phyloP scores from a whole-genome alignment of 2,329 filamentous ascomycete species.

The Gnomoniopsis sp. region DNA sequence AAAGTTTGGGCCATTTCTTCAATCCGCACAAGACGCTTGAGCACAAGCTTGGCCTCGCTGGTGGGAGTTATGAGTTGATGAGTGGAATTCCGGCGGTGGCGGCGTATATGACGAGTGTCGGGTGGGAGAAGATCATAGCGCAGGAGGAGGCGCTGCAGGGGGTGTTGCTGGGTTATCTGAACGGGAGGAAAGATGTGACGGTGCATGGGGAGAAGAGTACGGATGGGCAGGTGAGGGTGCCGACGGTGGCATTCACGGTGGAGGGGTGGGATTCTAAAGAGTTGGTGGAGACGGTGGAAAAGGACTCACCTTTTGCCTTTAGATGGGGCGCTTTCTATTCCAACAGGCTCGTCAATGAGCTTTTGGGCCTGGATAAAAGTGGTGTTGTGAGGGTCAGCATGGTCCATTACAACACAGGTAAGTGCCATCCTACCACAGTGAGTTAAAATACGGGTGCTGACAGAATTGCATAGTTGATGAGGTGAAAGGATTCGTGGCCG shows the following conservation, averaged over 20 bases:
- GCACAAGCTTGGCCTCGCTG: conserved; percentile 66
- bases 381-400: conserved; percentile 63
- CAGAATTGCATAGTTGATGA: conserved; percentile 47
- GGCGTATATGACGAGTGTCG: conserved; percentile 49
- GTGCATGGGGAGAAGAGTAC: conserved; percentile 52
- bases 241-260: conserved; percentile 62
- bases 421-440: conserved; percentile 24
- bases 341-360: conserved; percentile 52
- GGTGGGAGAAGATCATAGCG: conserved; percentile 46
- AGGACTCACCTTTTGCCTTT: conserved; percentile 52
- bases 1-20: conserved; percentile 64
- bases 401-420: conserved; percentile 64
- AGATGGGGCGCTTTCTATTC: conserved; percentile 63
- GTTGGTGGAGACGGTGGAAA: conserved; percentile 56
- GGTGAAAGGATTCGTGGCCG: conserved; percentile 47
- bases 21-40: conserved; percentile 57
- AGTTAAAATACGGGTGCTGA: conserved; percentile 13
- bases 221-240: conserved; percentile 49
- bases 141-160: conserved; percentile 57
- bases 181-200: conserved; percentile 44
- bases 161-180: conserved; percentile 54
- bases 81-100: conserved; percentile 59
- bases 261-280: conserved; percentile 46
- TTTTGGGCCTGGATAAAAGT: conserved; percentile 52
- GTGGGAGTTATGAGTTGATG: conserved; percentile 67